Evolutionary conservation across 2,329 filamentous ascomycete species (phyloP), one percentile per base, ranked within the genome.

Genomic region (Venturia effusa): DNA sequence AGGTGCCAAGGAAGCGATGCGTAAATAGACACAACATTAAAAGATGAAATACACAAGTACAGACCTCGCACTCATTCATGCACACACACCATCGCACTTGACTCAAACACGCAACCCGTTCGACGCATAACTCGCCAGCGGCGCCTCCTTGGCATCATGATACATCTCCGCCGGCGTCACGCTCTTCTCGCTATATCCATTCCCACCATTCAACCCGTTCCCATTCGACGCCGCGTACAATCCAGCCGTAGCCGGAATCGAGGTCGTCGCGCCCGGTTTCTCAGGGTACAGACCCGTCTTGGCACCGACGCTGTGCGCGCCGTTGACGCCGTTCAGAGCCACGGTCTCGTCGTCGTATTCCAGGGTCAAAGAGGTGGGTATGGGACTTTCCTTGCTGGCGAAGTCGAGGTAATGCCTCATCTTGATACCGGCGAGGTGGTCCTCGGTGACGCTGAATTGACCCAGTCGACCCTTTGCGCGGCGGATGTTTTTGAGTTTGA

Each of bases 381-480:
- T 77, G 0, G 79, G 78, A 17, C 71, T 75, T 70, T 82, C 80
- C 64, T 73, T 77, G 11, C 79, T 73, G 68, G 75, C 79, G 8
- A 72, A 72, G 73, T 82, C 80, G 54, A 83, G 69, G 67, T 81
- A 83, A 62, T 76, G 71, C 68, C 75, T 75, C 73, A 80, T 77
- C 61, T 75, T 76, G 2, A 81, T 74, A 2, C 79, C 80, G 8
- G 76, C 79, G 68, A 82, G 69, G 22, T 79, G 72, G 62, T 78
- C 74, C 65, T 80, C 75, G 0, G 79, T 74, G 13, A 74, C 72
- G 2, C 70, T 73, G 62, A 83, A 81, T 22, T 72, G 67, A 0
- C 78, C 78, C 34, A 70, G 70, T 40, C 68, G 68, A 2, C 76
- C 77, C 10, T 66, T 55, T 0, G 75, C 76, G 43, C 77, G 69